phyloP scores from a whole-genome alignment of 257 asterid species.

The Jaltomata sinuosa region DNA sequence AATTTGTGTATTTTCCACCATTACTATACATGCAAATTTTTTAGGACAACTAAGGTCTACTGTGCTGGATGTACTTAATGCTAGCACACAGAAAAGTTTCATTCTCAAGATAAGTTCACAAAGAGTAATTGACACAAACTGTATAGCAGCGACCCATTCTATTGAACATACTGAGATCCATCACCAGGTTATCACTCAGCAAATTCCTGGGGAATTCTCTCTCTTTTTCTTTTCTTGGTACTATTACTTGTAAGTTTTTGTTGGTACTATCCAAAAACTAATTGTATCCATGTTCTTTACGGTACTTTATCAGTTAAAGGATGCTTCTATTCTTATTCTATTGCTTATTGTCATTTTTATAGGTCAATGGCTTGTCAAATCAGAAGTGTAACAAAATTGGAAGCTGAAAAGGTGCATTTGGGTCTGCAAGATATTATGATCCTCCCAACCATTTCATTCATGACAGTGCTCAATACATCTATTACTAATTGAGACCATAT shows the following conservation, averaged over 20 bases:
- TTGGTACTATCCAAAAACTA: background rate
- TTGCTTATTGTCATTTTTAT: slow-evolving; percentile 10
- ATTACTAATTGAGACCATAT: background rate
- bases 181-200: background rate
- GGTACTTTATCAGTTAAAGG: background rate
- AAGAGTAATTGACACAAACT: background rate
- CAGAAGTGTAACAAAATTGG: slow-evolving; percentile 35
- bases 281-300: background rate
- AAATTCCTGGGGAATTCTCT: background rate
- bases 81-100: background rate
- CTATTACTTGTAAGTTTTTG: background rate
- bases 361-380: slow-evolving; percentile 51
- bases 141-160: background rate
- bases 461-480: background rate
- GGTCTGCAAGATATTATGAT: background rate
- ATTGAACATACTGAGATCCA: background rate
- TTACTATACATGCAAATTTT: background rate
- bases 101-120: background rate
- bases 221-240: background rate
- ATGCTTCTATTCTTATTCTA: slow-evolving; percentile 6
- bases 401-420: slow-evolving; percentile 61
- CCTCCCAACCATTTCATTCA: background rate
- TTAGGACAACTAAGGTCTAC: background rate
- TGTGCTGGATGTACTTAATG: background rate
- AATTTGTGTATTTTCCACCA: background rate